phyloP scores from a whole-genome alignment of 2,329 filamentous ascomycete genomes.

The Colletotrichum incanum region DNA sequence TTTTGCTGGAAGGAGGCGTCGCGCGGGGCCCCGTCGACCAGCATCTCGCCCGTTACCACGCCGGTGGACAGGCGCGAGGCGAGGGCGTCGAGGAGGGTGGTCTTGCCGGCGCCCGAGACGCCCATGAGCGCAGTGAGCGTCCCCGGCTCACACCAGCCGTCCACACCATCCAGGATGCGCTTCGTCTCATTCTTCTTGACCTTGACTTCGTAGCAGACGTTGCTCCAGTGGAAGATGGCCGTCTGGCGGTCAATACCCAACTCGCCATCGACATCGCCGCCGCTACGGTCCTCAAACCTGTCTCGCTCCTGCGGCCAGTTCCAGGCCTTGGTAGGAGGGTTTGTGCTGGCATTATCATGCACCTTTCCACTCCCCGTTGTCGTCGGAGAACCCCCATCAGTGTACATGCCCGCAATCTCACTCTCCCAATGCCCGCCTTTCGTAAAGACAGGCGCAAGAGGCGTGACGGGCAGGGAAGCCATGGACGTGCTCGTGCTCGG shows the following conservation, averaged over 20 bases:
- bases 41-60: constrained; percentile 79
- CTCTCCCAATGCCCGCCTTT: not conserved
- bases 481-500: constrained; percentile 15
- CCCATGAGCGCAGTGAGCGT: constrained; percentile 82
- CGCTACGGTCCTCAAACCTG: not conserved
- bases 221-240: constrained; percentile 80
- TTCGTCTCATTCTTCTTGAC: constrained; percentile 74
- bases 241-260: constrained; percentile 61
- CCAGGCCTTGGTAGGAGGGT: not conserved
- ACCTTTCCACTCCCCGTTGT: not conserved
- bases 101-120: constrained; percentile 83
- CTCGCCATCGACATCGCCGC: constrained; percentile 42
- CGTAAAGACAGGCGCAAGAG: constrained; percentile 3
- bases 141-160: constrained; percentile 83
- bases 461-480: constrained; percentile 1
- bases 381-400: constrained; percentile 9
- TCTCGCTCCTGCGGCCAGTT: constrained; percentile 3
- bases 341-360: not conserved
- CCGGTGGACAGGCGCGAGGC: constrained; percentile 83
- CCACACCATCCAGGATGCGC: constrained; percentile 78
- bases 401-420: constrained; percentile 15
- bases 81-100: constrained; percentile 81
- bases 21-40: constrained; percentile 76
- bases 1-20: constrained; percentile 80
- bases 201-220: constrained; percentile 82